These are phyloP conservation scores for Penicillium sp. DNA, from an alignment of 2,329 filamentous ascomycete species.

Conservation along the genomic window DNA sequence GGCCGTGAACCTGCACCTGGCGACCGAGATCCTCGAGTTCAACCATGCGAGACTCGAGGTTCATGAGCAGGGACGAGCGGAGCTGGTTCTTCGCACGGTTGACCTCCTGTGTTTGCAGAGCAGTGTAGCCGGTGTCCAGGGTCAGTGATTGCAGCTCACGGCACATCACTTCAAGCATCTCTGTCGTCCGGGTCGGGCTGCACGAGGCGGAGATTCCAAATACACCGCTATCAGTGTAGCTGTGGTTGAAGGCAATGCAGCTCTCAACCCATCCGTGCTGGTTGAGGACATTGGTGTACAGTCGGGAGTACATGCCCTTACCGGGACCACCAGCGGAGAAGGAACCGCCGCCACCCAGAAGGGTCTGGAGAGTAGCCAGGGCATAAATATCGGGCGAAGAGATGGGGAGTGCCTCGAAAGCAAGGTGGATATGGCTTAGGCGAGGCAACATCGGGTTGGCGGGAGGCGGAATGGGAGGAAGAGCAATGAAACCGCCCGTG, in stretches of 20 bases:
- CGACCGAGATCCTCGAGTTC: conserved; percentile 93
- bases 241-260: conserved; percentile 95
- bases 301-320: conserved; percentile 97
- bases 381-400: conserved; percentile 92
- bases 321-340: conserved; percentile 96
- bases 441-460: conserved; percentile 72
- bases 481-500: conserved; percentile 86
- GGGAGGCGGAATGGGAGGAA: conserved; percentile 75
- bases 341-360: conserved; percentile 91
- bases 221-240: conserved; percentile 90
- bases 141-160: conserved; percentile 79
- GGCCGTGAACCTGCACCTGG: conserved; percentile 94
- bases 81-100: conserved; percentile 96
- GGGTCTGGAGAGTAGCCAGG: conserved; percentile 88
- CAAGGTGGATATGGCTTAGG: conserved; percentile 90
- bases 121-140: conserved; percentile 68
- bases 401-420: conserved; percentile 92
- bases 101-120: conserved; percentile 74
- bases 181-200: conserved; percentile 69
- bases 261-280: conserved; percentile 97
- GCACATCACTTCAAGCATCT: conserved; percentile 95
- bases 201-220: conserved; percentile 92
- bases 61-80: conserved; percentile 87
- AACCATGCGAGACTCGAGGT: conserved; percentile 94
- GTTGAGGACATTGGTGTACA: conserved; percentile 97